Evolutionary conservation across 495 filamentous ascomycete species (phyloP).

Genomic region (Annulohypoxylon bovei): DNA sequence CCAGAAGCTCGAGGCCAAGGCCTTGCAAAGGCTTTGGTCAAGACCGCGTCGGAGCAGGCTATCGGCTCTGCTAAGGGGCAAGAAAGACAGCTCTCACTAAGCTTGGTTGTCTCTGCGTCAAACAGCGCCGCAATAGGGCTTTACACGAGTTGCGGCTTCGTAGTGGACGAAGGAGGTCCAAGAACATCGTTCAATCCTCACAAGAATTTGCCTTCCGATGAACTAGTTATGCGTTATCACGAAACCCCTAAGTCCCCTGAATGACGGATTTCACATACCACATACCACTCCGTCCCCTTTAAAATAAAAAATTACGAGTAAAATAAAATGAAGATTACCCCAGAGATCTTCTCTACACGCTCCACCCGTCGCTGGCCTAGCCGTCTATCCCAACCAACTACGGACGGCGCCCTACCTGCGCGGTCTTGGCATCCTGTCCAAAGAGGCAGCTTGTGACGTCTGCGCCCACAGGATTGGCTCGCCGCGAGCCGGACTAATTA

Average conservation of each 20-base stretch:
- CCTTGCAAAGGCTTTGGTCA: conserved; percentile 53
- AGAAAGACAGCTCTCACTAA: conserved; percentile 38
- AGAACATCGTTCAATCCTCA: conserved; percentile 30
- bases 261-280: not conserved
- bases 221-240: conserved; percentile 39
- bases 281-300: not conserved
- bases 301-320: conserved; percentile 9
- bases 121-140: conserved; percentile 54
- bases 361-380: conserved; percentile 26
- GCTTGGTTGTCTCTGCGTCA: conserved; percentile 51
- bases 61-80: conserved; percentile 40
- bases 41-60: conserved; percentile 46
- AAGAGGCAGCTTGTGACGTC: conserved; percentile 47
- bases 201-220: conserved; percentile 24
- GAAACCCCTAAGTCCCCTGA: conserved; percentile 31
- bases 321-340: conserved; percentile 40
- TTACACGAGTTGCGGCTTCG: conserved; percentile 60
- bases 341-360: conserved; percentile 32
- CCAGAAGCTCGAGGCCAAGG: conserved; percentile 56
- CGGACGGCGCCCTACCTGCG: conserved; percentile 10
- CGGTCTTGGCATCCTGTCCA: conserved; percentile 36
- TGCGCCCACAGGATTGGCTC: conserved; percentile 27
- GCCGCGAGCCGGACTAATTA: conserved; percentile 34
- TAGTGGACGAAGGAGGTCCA: conserved; percentile 42
- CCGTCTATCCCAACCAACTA: conserved; percentile 32